A percentile compares a stretch with the other conserved stretches of the same genome.
phyloP scores from a whole-genome alignment of 148 eudicot species.

The Limonium bicolor region DNA sequence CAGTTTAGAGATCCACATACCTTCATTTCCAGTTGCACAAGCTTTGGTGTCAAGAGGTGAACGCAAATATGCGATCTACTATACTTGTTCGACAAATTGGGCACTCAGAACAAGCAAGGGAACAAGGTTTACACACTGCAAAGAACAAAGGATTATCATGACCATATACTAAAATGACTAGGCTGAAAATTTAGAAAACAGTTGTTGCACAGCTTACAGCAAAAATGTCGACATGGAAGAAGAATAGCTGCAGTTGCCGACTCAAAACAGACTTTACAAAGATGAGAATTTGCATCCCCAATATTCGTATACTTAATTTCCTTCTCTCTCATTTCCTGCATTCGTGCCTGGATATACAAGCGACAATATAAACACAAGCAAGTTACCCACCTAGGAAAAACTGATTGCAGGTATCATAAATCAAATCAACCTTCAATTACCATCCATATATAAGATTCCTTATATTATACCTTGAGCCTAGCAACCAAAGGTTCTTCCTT shows the following conservation, averaged over 20 bases:
- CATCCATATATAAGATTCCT: too few relatives aligned
- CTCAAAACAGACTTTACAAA: slow-evolving; percentile 97
- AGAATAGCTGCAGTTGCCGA: slow-evolving; percentile 72
- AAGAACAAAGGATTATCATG: slow-evolving; percentile 3
- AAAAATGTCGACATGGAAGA: slow-evolving; percentile 91
- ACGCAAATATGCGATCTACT: slow-evolving; percentile 45
- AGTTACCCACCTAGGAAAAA: background rate
- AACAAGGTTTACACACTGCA: slow-evolving; percentile 86
- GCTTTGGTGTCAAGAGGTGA: slow-evolving; percentile 9
- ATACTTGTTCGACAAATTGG: slow-evolving; percentile 63
- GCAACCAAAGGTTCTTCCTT: slow-evolving; percentile 55
- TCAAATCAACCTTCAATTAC: too few relatives aligned
- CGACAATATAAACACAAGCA: background rate
- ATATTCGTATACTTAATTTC: slow-evolving; percentile 38
- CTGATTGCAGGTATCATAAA: too few relatives aligned
- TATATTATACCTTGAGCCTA: slow-evolving; percentile 34
- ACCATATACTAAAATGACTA: background rate
- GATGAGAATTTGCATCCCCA: slow-evolving; percentile 74
- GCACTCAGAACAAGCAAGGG: slow-evolving; percentile 49
- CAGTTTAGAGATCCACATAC: background rate
- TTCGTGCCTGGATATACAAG: slow-evolving; percentile 64
- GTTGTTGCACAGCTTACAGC: slow-evolving; percentile 70
- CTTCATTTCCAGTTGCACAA: slow-evolving; percentile 5
- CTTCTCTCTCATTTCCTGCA: slow-evolving; percentile 99
- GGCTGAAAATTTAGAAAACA: background rate